Evolutionary conservation across 192 early-diverging fungal genomes (phyloP).

Genomic region (Coemansia sp.): DNA sequence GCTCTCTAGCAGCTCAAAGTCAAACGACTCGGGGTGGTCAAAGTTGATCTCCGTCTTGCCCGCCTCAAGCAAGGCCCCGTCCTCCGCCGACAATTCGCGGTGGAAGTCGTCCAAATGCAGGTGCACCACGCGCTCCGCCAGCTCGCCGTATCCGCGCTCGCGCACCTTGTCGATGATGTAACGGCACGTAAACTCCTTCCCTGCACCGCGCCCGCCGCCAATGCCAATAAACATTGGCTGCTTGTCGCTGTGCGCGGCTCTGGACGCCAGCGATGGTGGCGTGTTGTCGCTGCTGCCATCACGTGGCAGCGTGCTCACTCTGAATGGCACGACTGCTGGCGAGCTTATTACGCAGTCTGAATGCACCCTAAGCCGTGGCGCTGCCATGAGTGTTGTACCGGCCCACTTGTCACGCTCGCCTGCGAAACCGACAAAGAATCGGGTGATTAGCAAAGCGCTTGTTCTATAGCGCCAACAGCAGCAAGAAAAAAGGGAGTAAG

Average conservation of each 20-base stretch:
- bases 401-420: background rate
- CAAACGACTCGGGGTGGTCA: slow-evolving; percentile 79
- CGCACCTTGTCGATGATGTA: slow-evolving; percentile 50
- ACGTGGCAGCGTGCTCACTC: background rate
- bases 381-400: slow-evolving; percentile 2
- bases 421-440: background rate
- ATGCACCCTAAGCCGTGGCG: slow-evolving; percentile 18
- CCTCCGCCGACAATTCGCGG: slow-evolving; percentile 59
- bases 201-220: slow-evolving; percentile 57
- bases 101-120: slow-evolving; percentile 72
- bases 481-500: background rate
- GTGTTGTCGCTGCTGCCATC: background rate
- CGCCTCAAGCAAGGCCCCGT: slow-evolving; percentile 51
- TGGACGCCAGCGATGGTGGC: background rate
- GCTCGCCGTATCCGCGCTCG: slow-evolving; percentile 51
- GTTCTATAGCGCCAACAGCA: background rate
- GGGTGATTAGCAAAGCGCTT: background rate
- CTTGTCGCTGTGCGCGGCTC: background rate
- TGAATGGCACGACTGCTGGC: slow-evolving; percentile 42
- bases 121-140: slow-evolving; percentile 58
- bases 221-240: slow-evolving; percentile 57
- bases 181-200: slow-evolving; percentile 49
- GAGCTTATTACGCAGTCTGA: slow-evolving; percentile 45
- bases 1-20: slow-evolving; percentile 68
- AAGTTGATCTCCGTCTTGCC: slow-evolving; percentile 61